Evolutionary conservation across 2,329 filamentous ascomycete genomes (phyloP).

Genomic region (Saccharata proteae): DNA sequence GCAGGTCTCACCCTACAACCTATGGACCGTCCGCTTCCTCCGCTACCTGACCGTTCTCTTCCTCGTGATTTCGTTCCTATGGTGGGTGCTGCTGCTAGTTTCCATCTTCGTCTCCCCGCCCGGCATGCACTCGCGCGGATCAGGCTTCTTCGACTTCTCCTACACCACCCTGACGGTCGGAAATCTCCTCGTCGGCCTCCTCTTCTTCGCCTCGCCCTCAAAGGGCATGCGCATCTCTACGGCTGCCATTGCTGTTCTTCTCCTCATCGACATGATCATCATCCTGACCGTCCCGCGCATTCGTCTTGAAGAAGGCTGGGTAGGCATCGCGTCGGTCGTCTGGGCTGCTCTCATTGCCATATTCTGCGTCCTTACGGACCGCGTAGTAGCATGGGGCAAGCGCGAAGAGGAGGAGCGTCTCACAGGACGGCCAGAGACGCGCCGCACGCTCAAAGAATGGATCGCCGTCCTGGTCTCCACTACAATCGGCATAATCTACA

Average conservation of each 20-base stretch:
- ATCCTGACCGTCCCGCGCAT: slow-evolving; percentile 63
- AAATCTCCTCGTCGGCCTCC: slow-evolving; percentile 61
- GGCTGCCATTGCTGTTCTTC: slow-evolving; percentile 51
- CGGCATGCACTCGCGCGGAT: slow-evolving; percentile 71
- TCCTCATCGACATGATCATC: slow-evolving; percentile 66
- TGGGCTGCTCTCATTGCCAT: slow-evolving; percentile 71
- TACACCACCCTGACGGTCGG: slow-evolving; percentile 69
- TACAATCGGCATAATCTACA: slow-evolving; percentile 56
- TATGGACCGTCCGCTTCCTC: slow-evolving; percentile 77
- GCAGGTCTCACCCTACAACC: slow-evolving; percentile 75
- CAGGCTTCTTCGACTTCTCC: slow-evolving; percentile 82
- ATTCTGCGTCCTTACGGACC: slow-evolving; percentile 69
- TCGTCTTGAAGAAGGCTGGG: slow-evolving; percentile 77
- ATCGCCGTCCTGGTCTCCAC: slow-evolving; percentile 64
- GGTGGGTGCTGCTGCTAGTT: slow-evolving; percentile 86
- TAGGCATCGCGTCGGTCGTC: slow-evolving; percentile 72
- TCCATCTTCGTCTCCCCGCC: slow-evolving; percentile 86
- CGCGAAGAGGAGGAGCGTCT: slow-evolving; percentile 83
- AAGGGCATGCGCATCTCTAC: slow-evolving; percentile 64
- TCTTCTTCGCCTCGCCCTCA: slow-evolving; percentile 84
- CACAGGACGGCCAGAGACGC: slow-evolving; percentile 77
- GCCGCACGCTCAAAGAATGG: slow-evolving; percentile 77
- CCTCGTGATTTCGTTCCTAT: slow-evolving; percentile 64
- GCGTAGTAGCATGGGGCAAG: slow-evolving; percentile 84
- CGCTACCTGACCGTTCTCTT: slow-evolving; percentile 69